phyloP scores from a whole-genome alignment of 257 asterid genomes.

The Solanum appendiculatum region DNA sequence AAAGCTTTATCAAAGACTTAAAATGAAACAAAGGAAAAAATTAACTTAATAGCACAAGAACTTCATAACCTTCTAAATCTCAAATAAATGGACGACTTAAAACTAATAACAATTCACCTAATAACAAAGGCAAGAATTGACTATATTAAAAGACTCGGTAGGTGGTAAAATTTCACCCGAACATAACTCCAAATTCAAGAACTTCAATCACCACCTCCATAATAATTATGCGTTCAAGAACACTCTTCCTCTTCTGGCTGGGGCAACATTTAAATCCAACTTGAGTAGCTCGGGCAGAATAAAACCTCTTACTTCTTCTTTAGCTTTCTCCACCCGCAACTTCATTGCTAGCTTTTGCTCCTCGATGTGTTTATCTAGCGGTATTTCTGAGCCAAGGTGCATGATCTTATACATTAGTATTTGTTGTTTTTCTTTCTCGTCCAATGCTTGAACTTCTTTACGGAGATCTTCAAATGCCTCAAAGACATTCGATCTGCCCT shows the following conservation, averaged over 20 bases:
- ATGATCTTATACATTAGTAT: background rate
- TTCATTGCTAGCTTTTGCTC: background rate
- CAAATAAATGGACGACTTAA: background rate
- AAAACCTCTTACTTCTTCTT: background rate
- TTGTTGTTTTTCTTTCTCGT: background rate
- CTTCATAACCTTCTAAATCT: background rate
- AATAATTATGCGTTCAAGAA: too few species aligned
- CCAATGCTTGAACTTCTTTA: background rate
- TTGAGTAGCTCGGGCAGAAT: background rate
- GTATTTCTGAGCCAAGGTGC: background rate
- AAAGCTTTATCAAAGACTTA: background rate
- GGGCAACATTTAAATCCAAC: background rate
- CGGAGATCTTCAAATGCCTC: background rate
- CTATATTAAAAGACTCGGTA: too few species aligned
- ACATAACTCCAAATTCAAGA: too few species aligned
- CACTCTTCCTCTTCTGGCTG: too few species aligned
- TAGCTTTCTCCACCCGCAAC: background rate
- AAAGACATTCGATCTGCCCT: background rate
- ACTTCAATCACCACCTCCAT: too few species aligned
- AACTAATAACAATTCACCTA: too few species aligned
- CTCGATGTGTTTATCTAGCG: background rate
- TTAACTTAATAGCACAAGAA: background rate
- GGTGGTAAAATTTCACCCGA: too few species aligned
- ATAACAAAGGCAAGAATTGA: too few species aligned
- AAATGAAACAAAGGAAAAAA: background rate